A percentile compares a stretch with the other conserved stretches of the same genome.
Conservation (phyloP, 768 basidiomycete genomes). For the Pisolithus sp. region DNA sequence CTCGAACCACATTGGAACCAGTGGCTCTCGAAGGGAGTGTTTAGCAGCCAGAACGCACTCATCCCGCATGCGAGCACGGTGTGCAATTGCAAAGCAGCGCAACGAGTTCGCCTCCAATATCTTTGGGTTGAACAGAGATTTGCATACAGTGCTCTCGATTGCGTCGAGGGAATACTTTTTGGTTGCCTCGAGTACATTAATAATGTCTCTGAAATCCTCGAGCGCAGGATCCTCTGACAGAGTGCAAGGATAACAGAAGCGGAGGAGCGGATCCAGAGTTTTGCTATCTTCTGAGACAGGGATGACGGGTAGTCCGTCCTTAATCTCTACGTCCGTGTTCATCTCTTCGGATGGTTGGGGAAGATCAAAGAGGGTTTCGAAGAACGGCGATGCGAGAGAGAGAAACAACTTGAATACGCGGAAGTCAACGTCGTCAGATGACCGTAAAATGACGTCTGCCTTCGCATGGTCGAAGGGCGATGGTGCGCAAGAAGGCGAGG, state of each 20-base stretch:
- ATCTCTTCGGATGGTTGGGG: conserved; percentile 15
- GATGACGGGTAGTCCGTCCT: conserved; percentile 18
- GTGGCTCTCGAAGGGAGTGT: conserved; percentile 19
- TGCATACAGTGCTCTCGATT: conserved; percentile 14
- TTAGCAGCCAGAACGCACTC: conserved; percentile 24
- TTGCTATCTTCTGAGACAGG: no score
- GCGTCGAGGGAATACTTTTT: conserved; percentile 13
- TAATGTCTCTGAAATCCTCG: conserved; percentile 5
- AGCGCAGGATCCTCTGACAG: conserved; percentile 16
- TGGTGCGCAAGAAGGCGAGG: no score
- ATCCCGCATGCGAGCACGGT: conserved; percentile 14
- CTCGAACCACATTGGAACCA: conserved; percentile 15
- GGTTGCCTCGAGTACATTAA: conserved; percentile 9
- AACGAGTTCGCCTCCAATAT: conserved; percentile 19
- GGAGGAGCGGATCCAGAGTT: no score
- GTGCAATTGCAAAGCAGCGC: conserved; percentile 27
- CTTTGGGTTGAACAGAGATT: conserved; percentile 14
- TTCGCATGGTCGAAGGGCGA: conserved; percentile 17
- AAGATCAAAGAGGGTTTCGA: conserved; percentile 25
- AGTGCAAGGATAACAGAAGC: not conserved
- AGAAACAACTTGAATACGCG: conserved; percentile 29
- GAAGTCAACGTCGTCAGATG: conserved; percentile 25
- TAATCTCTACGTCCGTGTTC: conserved; percentile 6
- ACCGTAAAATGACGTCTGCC: conserved; percentile 19
- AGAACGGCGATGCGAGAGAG: conserved; percentile 29